Evolutionary conservation across 441 rosid species (phyloP).

Genomic region (Aleurites moluccanus): DNA sequence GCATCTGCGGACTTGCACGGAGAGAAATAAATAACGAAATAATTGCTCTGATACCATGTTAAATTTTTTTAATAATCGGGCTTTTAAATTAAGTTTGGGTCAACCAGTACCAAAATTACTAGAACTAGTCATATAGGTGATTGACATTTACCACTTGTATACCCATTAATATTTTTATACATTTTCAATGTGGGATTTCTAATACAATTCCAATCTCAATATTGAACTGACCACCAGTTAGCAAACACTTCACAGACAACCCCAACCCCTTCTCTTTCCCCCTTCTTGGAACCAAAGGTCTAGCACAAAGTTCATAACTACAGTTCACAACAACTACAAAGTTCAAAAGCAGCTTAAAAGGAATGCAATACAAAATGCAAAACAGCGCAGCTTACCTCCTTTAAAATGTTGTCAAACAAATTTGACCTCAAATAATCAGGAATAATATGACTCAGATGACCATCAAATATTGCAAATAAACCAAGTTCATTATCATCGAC

Average conservation of each 20-base stretch:
- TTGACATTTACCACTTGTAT: no score
- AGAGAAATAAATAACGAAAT: no score
- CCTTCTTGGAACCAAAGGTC: neutral
- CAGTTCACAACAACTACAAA: neutral
- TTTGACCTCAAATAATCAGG: conserved; percentile 71
- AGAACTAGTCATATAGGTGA: no score
- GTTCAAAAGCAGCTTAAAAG: neutral
- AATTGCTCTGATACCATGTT: no score
- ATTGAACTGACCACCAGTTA: neutral
- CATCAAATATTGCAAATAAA: conserved; percentile 89
- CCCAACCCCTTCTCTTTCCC: no score
- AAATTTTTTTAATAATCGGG: no score
- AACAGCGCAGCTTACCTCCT: conserved; percentile 49
- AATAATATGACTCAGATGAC: conserved; percentile 76
- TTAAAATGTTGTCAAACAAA: conserved; percentile 77
- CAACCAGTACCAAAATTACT: no score
- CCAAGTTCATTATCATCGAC: conserved; percentile 81
- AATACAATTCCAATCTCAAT: neutral
- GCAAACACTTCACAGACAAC: no score
- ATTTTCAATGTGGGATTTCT: no score
- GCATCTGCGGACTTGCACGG: no score
- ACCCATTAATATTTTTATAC: no score
- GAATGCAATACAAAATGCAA: neutral
- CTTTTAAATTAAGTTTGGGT: no score
- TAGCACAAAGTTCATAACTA: neutral